Base-by-base conservation (phyloP, 179 eudicot species). In the Silene noctiflora region DNA sequence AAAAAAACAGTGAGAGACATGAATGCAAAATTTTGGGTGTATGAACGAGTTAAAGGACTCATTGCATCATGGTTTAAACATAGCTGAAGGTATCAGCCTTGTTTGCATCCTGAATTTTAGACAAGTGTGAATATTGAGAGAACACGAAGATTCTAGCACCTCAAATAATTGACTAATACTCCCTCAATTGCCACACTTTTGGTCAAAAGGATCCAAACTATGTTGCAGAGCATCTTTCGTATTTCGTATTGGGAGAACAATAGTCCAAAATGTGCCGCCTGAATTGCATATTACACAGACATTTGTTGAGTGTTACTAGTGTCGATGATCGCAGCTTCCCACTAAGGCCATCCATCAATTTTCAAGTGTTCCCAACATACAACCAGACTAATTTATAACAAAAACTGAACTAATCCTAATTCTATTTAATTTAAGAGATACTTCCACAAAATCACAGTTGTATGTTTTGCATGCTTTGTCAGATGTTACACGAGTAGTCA, bases 151-250 rank as follows among this genome's bases (percentile, higher is more conserved):
- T 39, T 39, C 44, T 39, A 39, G 44, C 44, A 39, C 44, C 44
- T 39, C 44, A 39, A 39, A 6, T 39, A 39, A 33, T 33, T 33
- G 35, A 39, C 44, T 39, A 39, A 39, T 39, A 39, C 44, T 39
- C 44, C 9, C 44, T 39, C 44, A 39, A 39, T 39, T 39, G 44
- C 44, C 44, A 39, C 44, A 39, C 44, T 39, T 39, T 39, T 39
- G 9, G 44, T 5, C 44, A 39, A 39, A 39, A n/a, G 8, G 44
- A 55, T 55, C 59, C 59, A 55, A 55, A 55, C 59, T 55, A 55
- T 55, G 59, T 55, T 55, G 59, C 59, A 55, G 59, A 55, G 59
- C 59, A 55, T 55, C 59, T 55, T 55, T 55, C n/a, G 19, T 55
- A 55, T 55, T 13, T 55, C 10, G 59, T 55, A 55, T 55, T 55